These are phyloP conservation scores for Lagenaria siceraria DNA, from an alignment of 306 rosid genomes.

Conservation along the genomic window DNA sequence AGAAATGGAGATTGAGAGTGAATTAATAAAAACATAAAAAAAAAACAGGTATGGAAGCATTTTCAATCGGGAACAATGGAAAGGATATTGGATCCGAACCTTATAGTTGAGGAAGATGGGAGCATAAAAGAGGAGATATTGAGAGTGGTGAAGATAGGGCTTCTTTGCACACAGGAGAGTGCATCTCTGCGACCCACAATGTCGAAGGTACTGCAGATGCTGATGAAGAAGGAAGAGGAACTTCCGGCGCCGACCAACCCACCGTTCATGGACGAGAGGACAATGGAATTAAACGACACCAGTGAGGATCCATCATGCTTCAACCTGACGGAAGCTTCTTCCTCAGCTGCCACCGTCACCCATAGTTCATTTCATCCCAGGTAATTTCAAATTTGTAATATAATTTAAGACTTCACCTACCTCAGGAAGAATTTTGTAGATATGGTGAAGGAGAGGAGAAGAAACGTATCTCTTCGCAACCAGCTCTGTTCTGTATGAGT, in stretches of 20 bases:
- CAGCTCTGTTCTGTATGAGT: too few species aligned
- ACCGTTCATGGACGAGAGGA: conserved; percentile 74
- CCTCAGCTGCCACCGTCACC: conserved; percentile 55
- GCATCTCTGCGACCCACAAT: conserved; percentile 60
- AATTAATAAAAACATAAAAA: too few species aligned
- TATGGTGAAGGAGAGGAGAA: neutral
- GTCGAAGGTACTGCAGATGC: conserved; percentile 68
- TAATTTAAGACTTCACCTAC: too few species aligned
- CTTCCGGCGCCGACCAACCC: conserved; percentile 74
- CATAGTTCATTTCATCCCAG: conserved; percentile 66
- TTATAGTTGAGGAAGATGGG: conserved; percentile 23
- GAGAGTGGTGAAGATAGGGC: conserved; percentile 73
- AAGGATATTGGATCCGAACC: conserved; percentile 55
- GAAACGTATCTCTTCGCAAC: neutral
- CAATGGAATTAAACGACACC: conserved; percentile 63
- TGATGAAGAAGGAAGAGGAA: conserved; percentile 44
- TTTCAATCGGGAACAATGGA: conserved; percentile 51
- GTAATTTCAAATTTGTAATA: conserved; percentile 10
- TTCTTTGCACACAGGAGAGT: conserved; percentile 78
- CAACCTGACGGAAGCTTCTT: conserved; percentile 18
- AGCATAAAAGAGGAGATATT: conserved; percentile 29
- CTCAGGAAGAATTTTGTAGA: neutral
- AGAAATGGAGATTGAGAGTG: too few species aligned
- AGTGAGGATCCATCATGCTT: conserved; percentile 30
- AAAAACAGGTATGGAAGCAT: conserved; percentile 68